These are phyloP conservation scores for Aspergillus aculeatinus DNA, from an alignment of 2,329 filamentous ascomycete species.

Conservation along the genomic window DNA sequence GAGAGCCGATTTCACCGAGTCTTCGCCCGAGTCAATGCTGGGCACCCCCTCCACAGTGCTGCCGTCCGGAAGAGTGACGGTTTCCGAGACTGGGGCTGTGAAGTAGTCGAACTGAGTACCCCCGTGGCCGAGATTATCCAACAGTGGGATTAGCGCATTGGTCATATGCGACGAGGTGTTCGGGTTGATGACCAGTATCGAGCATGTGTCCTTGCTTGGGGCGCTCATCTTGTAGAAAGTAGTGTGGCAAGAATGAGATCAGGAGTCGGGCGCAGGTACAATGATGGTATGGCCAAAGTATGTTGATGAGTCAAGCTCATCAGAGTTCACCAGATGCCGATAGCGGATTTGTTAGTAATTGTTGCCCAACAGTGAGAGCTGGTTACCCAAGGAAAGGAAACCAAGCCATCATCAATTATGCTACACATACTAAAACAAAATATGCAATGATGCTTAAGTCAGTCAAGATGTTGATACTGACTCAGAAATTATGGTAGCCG, in stretches of 20 bases:
- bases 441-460: background rate
- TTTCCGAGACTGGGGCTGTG: constrained; percentile 35
- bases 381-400: background rate
- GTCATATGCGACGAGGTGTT: constrained; percentile 49
- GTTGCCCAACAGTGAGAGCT: background rate
- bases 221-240: background rate
- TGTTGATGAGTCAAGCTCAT: background rate
- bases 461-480: background rate
- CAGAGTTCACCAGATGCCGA: background rate
- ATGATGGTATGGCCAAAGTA: too few species aligned
- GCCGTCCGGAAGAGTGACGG: constrained; percentile 32
- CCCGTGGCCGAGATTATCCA: constrained; percentile 36
- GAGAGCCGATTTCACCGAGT: constrained; percentile 63
- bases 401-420: background rate
- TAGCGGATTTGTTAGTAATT: background rate
- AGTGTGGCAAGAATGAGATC: background rate
- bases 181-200: constrained; percentile 47
- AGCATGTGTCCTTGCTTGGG: constrained; percentile 20
- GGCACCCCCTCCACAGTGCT: constrained; percentile 53
- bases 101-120: constrained; percentile 42
- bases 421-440: background rate
- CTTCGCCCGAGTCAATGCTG: constrained; percentile 75
- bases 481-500: background rate
- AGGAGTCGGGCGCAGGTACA: background rate
- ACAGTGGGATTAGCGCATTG: constrained; percentile 41